phyloP scores from a whole-genome alignment of 2,329 filamentous ascomycete genomes.

The Sclerotiophoma versabilis region DNA sequence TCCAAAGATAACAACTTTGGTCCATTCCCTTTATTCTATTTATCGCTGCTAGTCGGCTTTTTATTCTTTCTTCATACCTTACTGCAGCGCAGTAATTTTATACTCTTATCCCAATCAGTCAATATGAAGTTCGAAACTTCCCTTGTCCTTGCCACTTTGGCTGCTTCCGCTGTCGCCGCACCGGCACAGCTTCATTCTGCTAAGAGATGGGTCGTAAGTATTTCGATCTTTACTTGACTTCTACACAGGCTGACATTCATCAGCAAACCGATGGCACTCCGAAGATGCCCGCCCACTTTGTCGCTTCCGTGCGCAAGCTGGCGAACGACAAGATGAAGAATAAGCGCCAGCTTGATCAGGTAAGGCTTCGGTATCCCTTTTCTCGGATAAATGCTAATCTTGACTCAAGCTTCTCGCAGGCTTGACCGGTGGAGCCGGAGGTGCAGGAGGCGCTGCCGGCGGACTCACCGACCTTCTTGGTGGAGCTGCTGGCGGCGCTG shows the following conservation, averaged over 20 bases:
- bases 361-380: too few species aligned
- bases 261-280: slow-evolving; percentile 25
- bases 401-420: slow-evolving; percentile 29
- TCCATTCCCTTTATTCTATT: slow-evolving; percentile 20
- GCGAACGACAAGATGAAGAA: slow-evolving; percentile 29
- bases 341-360: slow-evolving; percentile 40
- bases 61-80: slow-evolving; percentile 14
- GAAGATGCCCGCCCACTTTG: slow-evolving; percentile 35
- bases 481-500: slow-evolving; percentile 20
- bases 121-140: slow-evolving; percentile 43
- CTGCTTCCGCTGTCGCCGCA: slow-evolving; percentile 35
- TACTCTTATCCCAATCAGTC: slow-evolving; percentile 5
- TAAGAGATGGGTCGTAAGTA: slow-evolving; percentile 38
- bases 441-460: slow-evolving; percentile 15
- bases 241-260: slow-evolving; percentile 2
- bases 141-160: slow-evolving; percentile 36
- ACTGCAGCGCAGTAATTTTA: slow-evolving; percentile 39
- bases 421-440: slow-evolving; percentile 22
- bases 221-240: neutral
- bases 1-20: slow-evolving; percentile 11
- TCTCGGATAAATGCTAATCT: too few species aligned
- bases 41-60: slow-evolving; percentile 40
- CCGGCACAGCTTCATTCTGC: slow-evolving; percentile 28
- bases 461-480: slow-evolving; percentile 19
- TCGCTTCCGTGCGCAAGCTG: slow-evolving; percentile 29